A percentile compares a stretch with the other conserved stretches of the same genome.
Evolutionary conservation across 139 green algal species (phyloP).

Genomic region (Picochlorum costavermella): DNA sequence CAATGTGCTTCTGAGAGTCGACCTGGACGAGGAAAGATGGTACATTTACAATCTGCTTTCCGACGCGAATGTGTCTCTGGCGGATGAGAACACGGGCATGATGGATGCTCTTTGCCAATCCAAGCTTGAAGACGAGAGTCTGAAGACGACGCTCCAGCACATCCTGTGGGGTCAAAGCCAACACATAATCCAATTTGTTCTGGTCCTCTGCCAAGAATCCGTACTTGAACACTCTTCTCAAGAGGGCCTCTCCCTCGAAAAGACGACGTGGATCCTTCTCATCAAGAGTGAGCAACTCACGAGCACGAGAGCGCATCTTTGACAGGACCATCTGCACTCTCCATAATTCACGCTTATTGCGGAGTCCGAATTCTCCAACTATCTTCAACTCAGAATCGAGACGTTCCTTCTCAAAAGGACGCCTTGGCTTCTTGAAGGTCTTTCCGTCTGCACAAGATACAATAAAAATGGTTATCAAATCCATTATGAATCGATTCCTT

Average conservation of each 20-base stretch:
- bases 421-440: constrained; percentile 98
- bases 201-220: constrained; percentile 90
- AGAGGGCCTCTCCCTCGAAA: constrained; percentile 93
- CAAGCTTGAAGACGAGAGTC: constrained; percentile 99
- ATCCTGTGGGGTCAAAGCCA: constrained; percentile 79
- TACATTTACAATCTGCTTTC: constrained; percentile 99
- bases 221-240: constrained; percentile 95
- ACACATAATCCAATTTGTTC: constrained; percentile 99
- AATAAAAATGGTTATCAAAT: neutral
- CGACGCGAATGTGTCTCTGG: constrained; percentile 98
- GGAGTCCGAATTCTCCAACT: constrained; percentile 98
- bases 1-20: constrained; percentile 99
- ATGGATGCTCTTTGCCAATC: constrained; percentile 98
- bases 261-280: constrained; percentile 89
- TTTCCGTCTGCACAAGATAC: constrained; percentile 74
- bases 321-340: constrained; percentile 85
- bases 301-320: constrained; percentile 82
- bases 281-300: constrained; percentile 91
- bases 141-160: constrained; percentile 83
- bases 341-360: constrained; percentile 99
- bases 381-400: constrained; percentile 98
- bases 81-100: constrained; percentile 96
- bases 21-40: constrained; percentile 96
- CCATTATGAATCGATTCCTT: neutral
- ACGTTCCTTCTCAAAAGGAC: constrained; percentile 99